Evolutionary conservation across 495 filamentous ascomycete species (phyloP), one percentile per base, ranked within the genome.

Genomic region (Tuber calosporum): DNA sequence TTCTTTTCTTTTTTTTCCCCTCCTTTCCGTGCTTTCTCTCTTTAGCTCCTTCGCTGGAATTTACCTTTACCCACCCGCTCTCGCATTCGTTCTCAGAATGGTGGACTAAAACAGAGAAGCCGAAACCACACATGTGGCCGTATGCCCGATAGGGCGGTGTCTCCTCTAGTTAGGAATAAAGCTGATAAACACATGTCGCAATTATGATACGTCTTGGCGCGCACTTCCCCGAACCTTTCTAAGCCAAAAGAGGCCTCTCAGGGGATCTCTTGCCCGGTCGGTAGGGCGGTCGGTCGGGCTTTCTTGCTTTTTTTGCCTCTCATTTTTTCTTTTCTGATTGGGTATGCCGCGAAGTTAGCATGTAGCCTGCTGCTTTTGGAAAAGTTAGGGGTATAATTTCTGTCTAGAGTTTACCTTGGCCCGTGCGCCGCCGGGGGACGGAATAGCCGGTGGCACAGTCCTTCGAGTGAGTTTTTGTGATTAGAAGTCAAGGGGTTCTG

Each of bases 391-490:
- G 26, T 17, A 34, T 34, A 34, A 15, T 11, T 62, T 0, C 1
- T 17, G n/a, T 62, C 53, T 0, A 2, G 11, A 11, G 26, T 62
- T 30, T 17, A 13, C 34, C 34, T 62, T 30, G 11, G 41, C 17
- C 3, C 1, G 48, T 26, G 48, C 8, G 0, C 34, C 6, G 26
- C 1, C 4, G 9, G 22, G n/a, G 48, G 48, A 3, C 4, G n/a
- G 8, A 4, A 30, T 34, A 6, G 13, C 26, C 3, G 26, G 53
- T 62, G 26, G 53, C 34, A 62, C 53, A 30, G 34, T 62, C n/a
- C 53, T 62, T 62, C 53, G 53, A 62, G 53, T 62, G 53, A 62
- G 53, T 4, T 62, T 62, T 15, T 34, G 26, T 62, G 53, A 62
- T 34, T 34, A 34, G 3, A n/a, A n/a, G n/a, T n/a, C n/a, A n/a